Base-by-base conservation (phyloP, 768 basidiomycete species). In the Kwoniella heveanensis region DNA sequence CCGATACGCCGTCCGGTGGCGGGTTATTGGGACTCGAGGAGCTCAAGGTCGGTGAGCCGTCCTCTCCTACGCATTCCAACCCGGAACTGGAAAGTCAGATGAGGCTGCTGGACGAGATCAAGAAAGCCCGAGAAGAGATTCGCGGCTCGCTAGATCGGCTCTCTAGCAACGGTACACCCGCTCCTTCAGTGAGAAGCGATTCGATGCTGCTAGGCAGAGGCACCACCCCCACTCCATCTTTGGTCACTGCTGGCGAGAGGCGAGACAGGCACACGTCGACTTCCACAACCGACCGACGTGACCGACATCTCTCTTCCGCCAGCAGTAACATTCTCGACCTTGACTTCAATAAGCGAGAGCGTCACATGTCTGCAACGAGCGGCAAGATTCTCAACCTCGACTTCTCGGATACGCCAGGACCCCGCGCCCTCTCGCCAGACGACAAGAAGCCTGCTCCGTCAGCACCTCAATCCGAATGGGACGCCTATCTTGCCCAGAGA, bases 401-500 rank as follows among this genome's bases (percentile, higher is more conserved):
- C 10, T 49, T 22, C 25, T 30, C 32, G 1, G 36, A 60, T 27
- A 39, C 5, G 10, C 32, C 55, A 24, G 30, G 50, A 57, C 32
- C 57, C 29, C 27, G 52, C 22, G 12, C 54, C 10, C 9, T 53
- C 26, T 21, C 50, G 50, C 2, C 39, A 5, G 48, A 49, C 5
- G 22, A 24, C 22, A 44, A 4, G 8, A 26, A 22, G 10, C 48
- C 48, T 2, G 15, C 48, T 6, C 47, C 57, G 1, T 25, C 58
- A 1, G 29, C 30, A 12, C 58, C 53, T 30, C 46, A 30, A 22
- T 68, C 68, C 8, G 88, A 90, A 67, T 96, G 92, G 92, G 89
- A 94, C 66, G 80, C 85, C 48, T 95, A 96, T 77, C 84, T 92
- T 53, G 87, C 86, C 49, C 90, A 94, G 54, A 86, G 92, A 59